Conservation (phyloP, 768 basidiomycete genomes). For the Rhodotorula kratochvilovae region DNA sequence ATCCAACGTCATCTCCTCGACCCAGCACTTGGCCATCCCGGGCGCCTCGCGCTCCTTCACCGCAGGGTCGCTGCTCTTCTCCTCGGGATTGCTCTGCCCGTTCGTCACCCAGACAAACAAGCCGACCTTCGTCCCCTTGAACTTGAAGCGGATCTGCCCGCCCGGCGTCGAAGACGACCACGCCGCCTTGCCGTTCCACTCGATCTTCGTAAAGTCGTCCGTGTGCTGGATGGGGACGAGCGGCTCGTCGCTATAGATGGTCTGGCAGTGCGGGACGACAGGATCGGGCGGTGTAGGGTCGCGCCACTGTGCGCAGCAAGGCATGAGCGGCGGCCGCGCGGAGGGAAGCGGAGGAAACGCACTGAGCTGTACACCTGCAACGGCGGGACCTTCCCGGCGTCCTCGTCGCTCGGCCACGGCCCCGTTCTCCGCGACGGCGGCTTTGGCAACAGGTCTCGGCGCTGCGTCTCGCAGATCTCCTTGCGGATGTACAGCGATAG, state of each 20-base stretch:
- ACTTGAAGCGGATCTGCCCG: slow-evolving; percentile 23
- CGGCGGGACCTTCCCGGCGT: slow-evolving; percentile 4
- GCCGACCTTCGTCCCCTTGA: slow-evolving; percentile 18
- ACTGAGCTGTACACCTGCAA: slow-evolving; percentile 17
- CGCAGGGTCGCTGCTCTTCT: neutral
- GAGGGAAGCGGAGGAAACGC: neutral
- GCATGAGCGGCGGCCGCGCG: too few relatives aligned
- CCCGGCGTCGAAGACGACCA: slow-evolving; percentile 15
- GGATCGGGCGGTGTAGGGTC: slow-evolving; percentile 1
- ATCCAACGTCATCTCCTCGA: slow-evolving; percentile 1
- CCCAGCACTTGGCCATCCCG: slow-evolving; percentile 20
- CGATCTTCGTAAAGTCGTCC: slow-evolving; percentile 6
- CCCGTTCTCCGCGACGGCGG: neutral
- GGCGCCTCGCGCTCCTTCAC: slow-evolving; percentile 6
- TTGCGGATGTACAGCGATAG: slow-evolving; percentile 27
- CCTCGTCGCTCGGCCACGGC: slow-evolving; percentile 8
- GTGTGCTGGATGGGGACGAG: slow-evolving; percentile 13
- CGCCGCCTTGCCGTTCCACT: slow-evolving; percentile 31
- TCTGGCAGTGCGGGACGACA: slow-evolving; percentile 16
- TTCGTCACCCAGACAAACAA: slow-evolving; percentile 24
- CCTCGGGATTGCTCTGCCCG: slow-evolving; percentile 4
- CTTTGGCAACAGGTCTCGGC: neutral
- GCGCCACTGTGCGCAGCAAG: slow-evolving; percentile 9
- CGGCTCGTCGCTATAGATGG: slow-evolving; percentile 5
- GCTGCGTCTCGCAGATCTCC: slow-evolving; percentile 24